Evolutionary conservation across 2,329 filamentous ascomycete species (phyloP).

Genomic region (Emergomyces orientalis): DNA sequence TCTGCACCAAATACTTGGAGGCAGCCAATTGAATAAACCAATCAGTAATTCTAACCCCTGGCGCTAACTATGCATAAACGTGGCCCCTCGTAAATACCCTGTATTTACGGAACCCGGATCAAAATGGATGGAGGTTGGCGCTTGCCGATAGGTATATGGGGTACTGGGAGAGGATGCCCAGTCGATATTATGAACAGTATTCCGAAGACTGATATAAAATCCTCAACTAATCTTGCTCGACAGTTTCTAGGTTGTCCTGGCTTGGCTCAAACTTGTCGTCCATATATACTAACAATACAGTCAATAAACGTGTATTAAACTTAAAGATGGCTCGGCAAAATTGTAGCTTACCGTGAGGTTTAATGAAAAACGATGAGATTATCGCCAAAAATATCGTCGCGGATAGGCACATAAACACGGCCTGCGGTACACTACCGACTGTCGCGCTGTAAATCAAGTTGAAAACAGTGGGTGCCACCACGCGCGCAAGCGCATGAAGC

Average conservation of each 20-base stretch:
- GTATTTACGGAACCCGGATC: neutral
- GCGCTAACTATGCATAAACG: neutral
- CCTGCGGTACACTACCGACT: constrained; percentile 66
- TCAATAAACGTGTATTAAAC: neutral
- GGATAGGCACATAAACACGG: constrained; percentile 69
- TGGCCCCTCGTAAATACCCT: neutral
- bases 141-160: neutral
- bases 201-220: neutral
- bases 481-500: constrained; percentile 69
- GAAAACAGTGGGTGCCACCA: constrained; percentile 72
- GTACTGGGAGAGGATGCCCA: neutral
- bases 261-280: neutral
- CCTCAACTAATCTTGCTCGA: neutral
- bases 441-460: constrained; percentile 79
- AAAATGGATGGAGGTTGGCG: neutral
- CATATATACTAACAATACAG: constrained; percentile 5
- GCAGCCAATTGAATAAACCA: neutral
- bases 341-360: constrained; percentile 58
- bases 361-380: constrained; percentile 59
- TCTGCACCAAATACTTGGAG: neutral
- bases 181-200: neutral
- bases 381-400: constrained; percentile 58
- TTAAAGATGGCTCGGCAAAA: neutral
- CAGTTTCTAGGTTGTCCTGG: neutral
- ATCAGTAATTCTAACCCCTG: neutral